A percentile compares a stretch with the other conserved stretches of the same genome.
These are phyloP conservation scores for Apiospora koreana DNA, from an alignment of 2,329 filamentous ascomycete species.

Conservation along the genomic window DNA sequence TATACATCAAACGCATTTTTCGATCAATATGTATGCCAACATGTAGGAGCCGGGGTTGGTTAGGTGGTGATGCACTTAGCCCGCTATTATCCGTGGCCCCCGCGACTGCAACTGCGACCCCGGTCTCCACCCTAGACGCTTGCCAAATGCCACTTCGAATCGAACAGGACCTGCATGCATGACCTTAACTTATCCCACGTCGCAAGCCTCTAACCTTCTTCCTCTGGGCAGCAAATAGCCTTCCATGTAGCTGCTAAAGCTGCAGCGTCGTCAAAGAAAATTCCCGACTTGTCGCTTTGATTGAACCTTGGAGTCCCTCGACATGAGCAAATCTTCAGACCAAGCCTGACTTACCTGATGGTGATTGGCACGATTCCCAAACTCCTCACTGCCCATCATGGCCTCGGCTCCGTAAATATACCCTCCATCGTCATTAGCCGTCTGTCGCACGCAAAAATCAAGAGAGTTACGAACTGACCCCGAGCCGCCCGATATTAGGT, in stretches of 20 bases:
- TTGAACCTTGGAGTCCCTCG: background rate
- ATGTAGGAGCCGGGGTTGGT: background rate
- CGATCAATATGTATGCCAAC: too few relatives aligned
- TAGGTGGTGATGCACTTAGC: background rate
- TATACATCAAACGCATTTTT: too few relatives aligned
- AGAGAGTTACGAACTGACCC: background rate
- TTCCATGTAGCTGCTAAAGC: conserved; percentile 1
- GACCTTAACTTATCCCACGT: background rate
- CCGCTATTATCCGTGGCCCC: background rate
- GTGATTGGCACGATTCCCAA: conserved; percentile 4
- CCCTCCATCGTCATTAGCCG: conserved; percentile 16
- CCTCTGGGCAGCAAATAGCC: background rate
- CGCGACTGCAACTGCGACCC: background rate
- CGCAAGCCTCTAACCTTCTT: background rate
- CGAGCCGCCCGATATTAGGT: conserved; percentile 36
- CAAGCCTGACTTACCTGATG: background rate
- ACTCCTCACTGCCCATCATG: conserved; percentile 22
- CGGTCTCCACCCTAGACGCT: background rate
- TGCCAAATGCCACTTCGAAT: conserved; percentile 2
- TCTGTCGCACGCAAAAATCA: background rate
- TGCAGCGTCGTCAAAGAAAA: background rate
- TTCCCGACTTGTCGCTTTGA: background rate
- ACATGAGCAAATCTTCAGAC: conserved; percentile 5
- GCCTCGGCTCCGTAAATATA: conserved; percentile 29
- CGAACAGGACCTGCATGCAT: conserved; percentile 7